Evolutionary conservation across 1,284 basidiomycete species (phyloP).

Genomic region (Sporisorium exsertum): DNA sequence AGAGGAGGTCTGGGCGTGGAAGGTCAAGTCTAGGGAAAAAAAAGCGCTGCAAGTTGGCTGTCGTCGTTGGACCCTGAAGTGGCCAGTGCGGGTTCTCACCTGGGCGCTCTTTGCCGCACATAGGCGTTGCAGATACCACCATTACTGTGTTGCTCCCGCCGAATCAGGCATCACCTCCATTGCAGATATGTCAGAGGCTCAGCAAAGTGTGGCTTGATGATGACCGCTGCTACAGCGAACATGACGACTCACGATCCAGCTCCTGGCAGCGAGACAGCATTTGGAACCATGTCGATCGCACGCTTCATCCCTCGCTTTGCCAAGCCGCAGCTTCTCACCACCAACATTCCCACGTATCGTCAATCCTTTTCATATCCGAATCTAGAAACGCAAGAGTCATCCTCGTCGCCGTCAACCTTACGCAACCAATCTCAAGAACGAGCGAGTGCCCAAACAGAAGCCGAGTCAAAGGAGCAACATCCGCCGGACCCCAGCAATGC

Average conservation of each 20-base stretch:
- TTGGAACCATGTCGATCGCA: slow-evolving; percentile 42
- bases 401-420: not conserved
- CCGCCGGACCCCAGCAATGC: not conserved
- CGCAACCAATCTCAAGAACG: not conserved
- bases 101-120: not conserved
- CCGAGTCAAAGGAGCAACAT: not conserved
- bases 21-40: no score
- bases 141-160: not conserved
- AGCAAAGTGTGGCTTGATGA: not conserved
- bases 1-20: no score
- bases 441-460: not conserved
- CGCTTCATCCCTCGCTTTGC: slow-evolving; percentile 39
- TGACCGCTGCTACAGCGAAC: not conserved
- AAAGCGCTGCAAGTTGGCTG: not conserved
- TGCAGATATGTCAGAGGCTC: not conserved
- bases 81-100: not conserved
- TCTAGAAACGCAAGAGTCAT: not conserved
- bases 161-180: not conserved
- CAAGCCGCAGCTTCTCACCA: slow-evolving; percentile 32
- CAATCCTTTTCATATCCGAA: slow-evolving; percentile 37
- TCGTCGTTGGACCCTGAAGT: not conserved
- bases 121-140: not conserved
- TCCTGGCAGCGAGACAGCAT: not conserved
- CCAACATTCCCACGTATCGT: slow-evolving; percentile 38
- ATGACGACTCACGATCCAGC: slow-evolving; percentile 10